Base-by-base conservation (phyloP, 768 basidiomycete genomes). In the Mrakia hoshinonis region DNA sequence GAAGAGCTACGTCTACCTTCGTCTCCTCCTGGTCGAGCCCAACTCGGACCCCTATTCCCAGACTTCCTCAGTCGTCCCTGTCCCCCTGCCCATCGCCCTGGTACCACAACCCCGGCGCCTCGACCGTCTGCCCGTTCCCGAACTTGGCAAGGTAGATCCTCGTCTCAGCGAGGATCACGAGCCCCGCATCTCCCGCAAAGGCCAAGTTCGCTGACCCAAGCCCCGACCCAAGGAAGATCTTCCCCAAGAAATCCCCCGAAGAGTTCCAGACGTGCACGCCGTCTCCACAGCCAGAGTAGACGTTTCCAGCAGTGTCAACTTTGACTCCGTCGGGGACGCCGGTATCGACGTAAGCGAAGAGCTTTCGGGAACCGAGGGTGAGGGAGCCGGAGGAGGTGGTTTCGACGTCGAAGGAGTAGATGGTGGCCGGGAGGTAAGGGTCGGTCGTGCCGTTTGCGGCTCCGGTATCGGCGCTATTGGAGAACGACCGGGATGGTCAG, bases 281-380 rank as follows among this genome's bases (percentile, higher is more conserved):
- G 69, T 89, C 89, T n/a, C 85, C 87, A 68, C 84, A 85, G 1
- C 85, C 86, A 0, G 85, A 81, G 76, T 85, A 61, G 36, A 90
- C 84, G 73, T 89, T 89, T 0, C 87, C 87, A 0, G 82, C 77
- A 4, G 80, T 80, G 75, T 90, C 89, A 0, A 87, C 81, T 75
- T 87, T 85, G 12, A 89, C 78, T 13, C 88, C 88, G 72, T 89
- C 88, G 7, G 87, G 84, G 38, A 86, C 79, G 0, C 87, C 89
- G 26, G 86, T 81, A 71, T 89, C 88, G 10, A 80, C 76, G 73
- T 85, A 89, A 0, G 88, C 87, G 74, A 90, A 87, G 18, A 88
- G 82, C 5, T 87, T 83, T 29, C 87, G 83, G 75, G 89, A 86
- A 58, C 62, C 76, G 76, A 89, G 87, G 4, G 81, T 77, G 0